Evolutionary conservation across 441 rosid genomes (phyloP), one percentile per base, ranked within the genome.

Genomic region (Hypseocharis bilobata): DNA sequence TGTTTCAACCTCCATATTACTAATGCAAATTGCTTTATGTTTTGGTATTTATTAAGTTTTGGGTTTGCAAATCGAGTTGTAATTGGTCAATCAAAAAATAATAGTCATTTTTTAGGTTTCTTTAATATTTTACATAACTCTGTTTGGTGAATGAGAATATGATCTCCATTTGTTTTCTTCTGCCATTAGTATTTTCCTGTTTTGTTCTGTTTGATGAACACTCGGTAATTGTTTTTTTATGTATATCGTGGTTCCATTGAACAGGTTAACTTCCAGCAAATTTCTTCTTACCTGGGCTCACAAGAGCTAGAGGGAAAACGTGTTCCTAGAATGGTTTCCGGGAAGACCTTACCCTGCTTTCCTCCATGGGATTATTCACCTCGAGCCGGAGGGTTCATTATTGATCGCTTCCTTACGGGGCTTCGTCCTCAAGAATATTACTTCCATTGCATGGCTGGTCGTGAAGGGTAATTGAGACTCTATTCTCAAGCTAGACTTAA

Each of bases 401-500:
- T 84, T 62, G 99, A 94, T 72, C 94, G 99, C 63, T 94, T 94
- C 75, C 96, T 94, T 62, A 84, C 92, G 61, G 99, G 99, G 67
- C 98, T 94, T 80, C 99, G 98, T 29, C 99, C 96, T 28, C 99
- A 94, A 83, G 99, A 91, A 77, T 94, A 94, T 81, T 94, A 89
- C 77, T 94, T 91, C 77, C 99, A 94, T 77, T 94, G 99, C 83
- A 94, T 94, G 99, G 96, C 99, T 76, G 99, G 99, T 61, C 92
- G 98, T 72, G 97, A 94, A 82, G 99, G 99, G 99, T 94, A 86
- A 64, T 7, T 20, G 16, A 30, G 67, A 60, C 58, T 30, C 58
- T 30, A 34, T 32, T 59, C 28, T 72, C 27, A 40, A 38, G n/a
- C 40, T 26, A 44, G 59, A 71, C 52, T 38, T 28, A 16, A 7